These are phyloP conservation scores for Acorus gramineus DNA, from an alignment of 106 monocot genomes.

Conservation along the genomic window DNA sequence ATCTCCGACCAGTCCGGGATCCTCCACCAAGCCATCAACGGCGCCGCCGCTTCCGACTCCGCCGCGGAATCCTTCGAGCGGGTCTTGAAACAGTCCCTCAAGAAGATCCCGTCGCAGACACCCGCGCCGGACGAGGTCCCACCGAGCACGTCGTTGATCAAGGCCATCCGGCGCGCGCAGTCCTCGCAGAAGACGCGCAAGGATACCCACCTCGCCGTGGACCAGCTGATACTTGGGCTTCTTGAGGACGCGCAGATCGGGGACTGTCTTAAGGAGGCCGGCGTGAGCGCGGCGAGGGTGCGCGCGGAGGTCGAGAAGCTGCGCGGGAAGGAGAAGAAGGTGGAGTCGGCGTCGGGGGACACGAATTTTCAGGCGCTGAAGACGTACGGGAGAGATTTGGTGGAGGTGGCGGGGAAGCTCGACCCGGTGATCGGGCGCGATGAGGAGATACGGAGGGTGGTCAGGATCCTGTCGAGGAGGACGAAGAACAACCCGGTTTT, in stretches of 20 bases:
- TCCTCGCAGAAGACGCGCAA: conserved; percentile 40
- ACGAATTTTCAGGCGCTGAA: conserved; percentile 53
- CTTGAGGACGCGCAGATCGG: conserved; percentile 42
- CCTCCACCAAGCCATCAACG: conserved; percentile 27
- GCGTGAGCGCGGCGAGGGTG: conserved; percentile 17
- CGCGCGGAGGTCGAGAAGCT: conserved; percentile 47
- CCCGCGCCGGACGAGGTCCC: conserved; percentile 50
- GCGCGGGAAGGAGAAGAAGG: conserved; percentile 42
- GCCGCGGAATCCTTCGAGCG: conserved; percentile 34
- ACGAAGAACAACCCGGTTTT: conserved; percentile 71
- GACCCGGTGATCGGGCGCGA: conserved; percentile 62
- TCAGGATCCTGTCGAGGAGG: conserved; percentile 38
- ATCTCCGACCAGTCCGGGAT: conserved; percentile 25
- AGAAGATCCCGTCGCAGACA: conserved; percentile 43
- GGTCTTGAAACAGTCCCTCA: conserved; percentile 26
- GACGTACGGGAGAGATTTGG: conserved; percentile 48
- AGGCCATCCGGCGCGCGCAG: conserved; percentile 40
- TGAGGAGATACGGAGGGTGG: conserved; percentile 44
- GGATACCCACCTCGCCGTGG: conserved; percentile 54
- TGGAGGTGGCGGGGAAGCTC: conserved; percentile 61
- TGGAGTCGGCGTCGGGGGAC: conserved; percentile 51
- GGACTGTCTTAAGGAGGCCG: conserved; percentile 47
- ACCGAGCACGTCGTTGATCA: conserved; percentile 38
- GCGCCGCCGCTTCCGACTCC: conserved; percentile 12
- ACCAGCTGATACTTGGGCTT: conserved; percentile 43